Base-by-base conservation (phyloP, 345 rosid genomes). In the Pseudoturritis turrita region DNA sequence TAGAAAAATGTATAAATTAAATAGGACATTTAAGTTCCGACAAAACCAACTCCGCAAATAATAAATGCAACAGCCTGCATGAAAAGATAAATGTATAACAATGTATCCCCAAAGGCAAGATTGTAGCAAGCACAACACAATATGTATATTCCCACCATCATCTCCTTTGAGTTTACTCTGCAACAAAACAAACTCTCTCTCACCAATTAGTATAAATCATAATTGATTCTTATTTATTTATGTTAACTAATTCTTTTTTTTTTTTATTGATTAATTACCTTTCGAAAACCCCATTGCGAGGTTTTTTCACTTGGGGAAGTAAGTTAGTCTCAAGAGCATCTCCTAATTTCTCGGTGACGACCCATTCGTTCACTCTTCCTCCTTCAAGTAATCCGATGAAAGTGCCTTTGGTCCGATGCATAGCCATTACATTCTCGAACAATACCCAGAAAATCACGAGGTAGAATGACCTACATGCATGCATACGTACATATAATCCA, bases 361-460 rank as follows among this genome's bases (percentile, higher is more conserved):
- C 86, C 98, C 98, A 94, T 79, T 94, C 98, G 13, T 94, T 91
- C 3, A 83, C 96, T 75, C 97, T 81, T 4, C 98, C 92, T 1
- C 86, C 87, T 77, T 94, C 98, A 3, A 94, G 67, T 78, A 94
- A 73, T 9, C 98, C 98, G 11, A 90, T 86, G 25, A 82, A 77
- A 37, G 90, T 82, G 5, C 87, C 88, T 76, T 83, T 86, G 15
- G 90, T 83, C 14, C 90, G 79, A 64, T 86, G 90, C 64, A 83
- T 71, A 33, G 90, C 82, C 88, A 86, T 86, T 4, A 82, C 90
- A 66, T 83, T 86, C 75, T 86, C 88, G 49, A 82, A 84, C n/a
- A 82, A 77, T 17, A 84, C 78, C 90, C 90, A 86, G 10, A 73
- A 84, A 10, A 79, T 10, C 79, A 86, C 17, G 2, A 86, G 65